A percentile compares a stretch with the other conserved stretches of the same genome.
Conservation (phyloP, 2,329 filamentous ascomycete genomes). For the Monilinia aucupariae region DNA sequence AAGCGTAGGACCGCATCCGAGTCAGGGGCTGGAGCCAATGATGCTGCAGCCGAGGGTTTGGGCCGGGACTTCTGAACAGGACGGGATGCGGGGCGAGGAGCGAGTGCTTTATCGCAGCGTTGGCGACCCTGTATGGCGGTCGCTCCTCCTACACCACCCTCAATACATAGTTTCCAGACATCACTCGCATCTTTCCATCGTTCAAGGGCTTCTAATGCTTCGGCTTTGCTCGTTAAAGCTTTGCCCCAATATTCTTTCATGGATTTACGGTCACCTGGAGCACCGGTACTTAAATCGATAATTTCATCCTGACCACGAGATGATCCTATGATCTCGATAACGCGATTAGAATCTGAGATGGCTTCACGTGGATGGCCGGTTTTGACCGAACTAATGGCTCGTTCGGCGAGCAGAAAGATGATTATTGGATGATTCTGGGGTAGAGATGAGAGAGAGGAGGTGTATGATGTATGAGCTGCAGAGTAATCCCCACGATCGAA, state of each 20-base stretch:
- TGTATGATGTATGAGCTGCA: slow-evolving; percentile 77
- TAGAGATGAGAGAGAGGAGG: slow-evolving; percentile 66
- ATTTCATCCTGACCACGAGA: slow-evolving; percentile 73
- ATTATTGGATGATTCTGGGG: slow-evolving; percentile 75
- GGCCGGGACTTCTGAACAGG: slow-evolving; percentile 42
- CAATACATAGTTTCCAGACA: slow-evolving; percentile 78
- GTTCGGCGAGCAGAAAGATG: slow-evolving; percentile 88
- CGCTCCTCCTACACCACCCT: slow-evolving; percentile 77
- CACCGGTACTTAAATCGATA: slow-evolving; percentile 61
- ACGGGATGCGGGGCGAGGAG: slow-evolving; percentile 51
- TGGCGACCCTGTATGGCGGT: slow-evolving; percentile 81
- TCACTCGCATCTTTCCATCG: slow-evolving; percentile 79
- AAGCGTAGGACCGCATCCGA: slow-evolving; percentile 77
- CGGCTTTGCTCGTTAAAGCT: slow-evolving; percentile 87
- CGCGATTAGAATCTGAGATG: slow-evolving; percentile 76
- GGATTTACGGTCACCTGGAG: slow-evolving; percentile 62
- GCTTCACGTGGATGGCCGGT: slow-evolving; percentile 87
- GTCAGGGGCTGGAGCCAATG: slow-evolving; percentile 41
- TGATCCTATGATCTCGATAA: slow-evolving; percentile 72
- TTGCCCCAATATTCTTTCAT: slow-evolving; percentile 95
- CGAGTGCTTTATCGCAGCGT: slow-evolving; percentile 81
- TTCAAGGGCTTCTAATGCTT: slow-evolving; percentile 92
- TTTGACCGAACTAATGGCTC: slow-evolving; percentile 83
- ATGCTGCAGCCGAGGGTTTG: slow-evolving; percentile 40
- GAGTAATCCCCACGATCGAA: slow-evolving; percentile 95